A percentile compares a stretch with the other conserved stretches of the same genome.
Evolutionary conservation across 306 rosid species (phyloP).

Genomic region (Hippophae gyantsensis): DNA sequence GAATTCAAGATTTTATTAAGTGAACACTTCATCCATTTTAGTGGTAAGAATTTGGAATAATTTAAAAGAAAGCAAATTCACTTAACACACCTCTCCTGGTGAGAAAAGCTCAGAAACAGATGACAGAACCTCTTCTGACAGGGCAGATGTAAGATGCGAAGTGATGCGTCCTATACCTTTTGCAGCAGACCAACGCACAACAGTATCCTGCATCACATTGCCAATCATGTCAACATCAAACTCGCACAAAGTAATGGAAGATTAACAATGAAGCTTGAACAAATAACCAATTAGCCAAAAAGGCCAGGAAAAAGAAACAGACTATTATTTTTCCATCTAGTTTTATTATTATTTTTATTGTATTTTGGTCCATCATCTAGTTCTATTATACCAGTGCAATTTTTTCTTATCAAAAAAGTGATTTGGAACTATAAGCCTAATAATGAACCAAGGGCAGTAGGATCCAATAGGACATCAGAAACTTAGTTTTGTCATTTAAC

Average conservation of each 20-base stretch:
- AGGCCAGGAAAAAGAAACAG: no score
- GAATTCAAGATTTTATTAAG: neutral
- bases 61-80: constrained; percentile 15
- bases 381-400: no score
- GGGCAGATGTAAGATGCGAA: constrained; percentile 68
- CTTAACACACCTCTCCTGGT: constrained; percentile 66
- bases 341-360: no score
- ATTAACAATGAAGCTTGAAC: no score
- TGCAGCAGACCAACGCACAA: constrained; percentile 98
- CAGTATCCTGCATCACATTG: constrained; percentile 60
- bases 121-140: constrained; percentile 80
- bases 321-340: no score
- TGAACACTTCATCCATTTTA: neutral
- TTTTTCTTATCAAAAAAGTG: no score
- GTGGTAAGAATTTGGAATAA: constrained; percentile 6
- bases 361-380: no score
- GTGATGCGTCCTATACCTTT: constrained; percentile 89
- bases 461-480: no score
- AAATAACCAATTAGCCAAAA: no score
- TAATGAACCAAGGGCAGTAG: no score
- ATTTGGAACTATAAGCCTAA: no score
- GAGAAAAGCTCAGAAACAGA: constrained; percentile 88
- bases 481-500: no score
- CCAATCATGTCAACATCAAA: constrained; percentile 19
- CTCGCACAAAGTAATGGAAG: neutral